Conservation (phyloP, 225 moss, liverwort and hornwort species). For the Neckera pumila region DNA sequence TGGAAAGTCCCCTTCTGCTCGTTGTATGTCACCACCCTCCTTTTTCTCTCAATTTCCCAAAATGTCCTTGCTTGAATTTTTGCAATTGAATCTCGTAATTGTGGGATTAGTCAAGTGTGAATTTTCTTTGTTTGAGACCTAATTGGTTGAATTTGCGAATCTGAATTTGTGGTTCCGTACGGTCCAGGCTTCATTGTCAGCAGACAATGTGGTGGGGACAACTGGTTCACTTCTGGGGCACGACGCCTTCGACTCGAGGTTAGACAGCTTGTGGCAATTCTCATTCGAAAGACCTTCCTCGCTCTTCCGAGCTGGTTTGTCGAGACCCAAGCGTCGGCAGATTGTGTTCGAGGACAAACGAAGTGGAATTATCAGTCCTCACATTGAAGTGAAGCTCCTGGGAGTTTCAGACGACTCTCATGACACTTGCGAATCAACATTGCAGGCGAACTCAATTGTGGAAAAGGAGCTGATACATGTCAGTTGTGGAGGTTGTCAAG, state of each 20-base stretch:
- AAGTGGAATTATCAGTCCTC: neutral
- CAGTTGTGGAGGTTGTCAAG: neutral
- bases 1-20: constrained; percentile 6
- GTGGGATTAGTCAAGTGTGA: no score
- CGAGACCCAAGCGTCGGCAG: constrained; percentile 9
- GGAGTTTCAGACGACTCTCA: neutral
- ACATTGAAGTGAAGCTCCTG: constrained; percentile 1
- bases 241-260: neutral
- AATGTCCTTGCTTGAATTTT: neutral
- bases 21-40: neutral
- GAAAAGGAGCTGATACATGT: constrained; percentile 12
- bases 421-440: neutral
- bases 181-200: neutral
- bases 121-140: neutral
- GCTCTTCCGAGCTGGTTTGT: neutral
- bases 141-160: neutral
- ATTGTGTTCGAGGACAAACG: neutral
- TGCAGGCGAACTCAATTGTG: neutral
- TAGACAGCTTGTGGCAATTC: constrained; percentile 8
- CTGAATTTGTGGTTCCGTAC: neutral
- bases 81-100: neutral
- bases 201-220: constrained; percentile 20
- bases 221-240: neutral
- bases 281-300: neutral
- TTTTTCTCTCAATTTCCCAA: neutral